A percentile compares a stretch with the other conserved stretches of the same genome.
phyloP scores from a whole-genome alignment of 495 filamentous ascomycete species.

The Aspergillus nidulans region DNA sequence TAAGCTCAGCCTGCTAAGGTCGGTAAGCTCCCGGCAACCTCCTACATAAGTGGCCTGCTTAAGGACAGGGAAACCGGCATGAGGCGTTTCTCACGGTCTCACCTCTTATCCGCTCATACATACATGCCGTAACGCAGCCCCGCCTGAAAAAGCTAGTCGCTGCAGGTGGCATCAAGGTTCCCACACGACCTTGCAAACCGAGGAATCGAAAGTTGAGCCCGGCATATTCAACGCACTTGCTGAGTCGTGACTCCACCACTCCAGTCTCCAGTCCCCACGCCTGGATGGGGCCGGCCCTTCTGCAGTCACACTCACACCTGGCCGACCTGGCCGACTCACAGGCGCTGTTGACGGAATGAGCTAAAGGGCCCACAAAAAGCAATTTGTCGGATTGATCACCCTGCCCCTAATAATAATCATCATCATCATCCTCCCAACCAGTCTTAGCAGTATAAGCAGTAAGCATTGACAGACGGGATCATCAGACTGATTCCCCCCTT shows the following conservation, averaged over 20 bases:
- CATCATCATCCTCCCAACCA: too few relatives aligned
- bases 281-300: constrained; percentile 18
- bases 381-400: background rate
- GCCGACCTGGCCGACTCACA: too few relatives aligned
- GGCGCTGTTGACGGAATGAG: background rate
- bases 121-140: background rate
- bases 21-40: constrained; percentile 24
- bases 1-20: constrained; percentile 25
- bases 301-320: too few relatives aligned
- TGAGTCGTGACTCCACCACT: constrained; percentile 2
- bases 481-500: constrained; percentile 1
- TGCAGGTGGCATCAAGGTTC: background rate
- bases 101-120: background rate
- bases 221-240: constrained; percentile 8
- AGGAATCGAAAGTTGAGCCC: background rate
- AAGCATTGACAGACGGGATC: background rate
- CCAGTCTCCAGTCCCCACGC: background rate
- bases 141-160: constrained; percentile 12
- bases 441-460: too few relatives aligned
- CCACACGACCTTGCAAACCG: constrained; percentile 6
- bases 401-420: constrained; percentile 3
- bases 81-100: constrained; percentile 19
- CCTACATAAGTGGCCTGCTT: background rate
- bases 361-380: constrained; percentile 11
- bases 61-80: constrained; percentile 18